Evolutionary conservation across 441 rosid genomes (phyloP), one percentile per base, ranked within the genome.

Genomic region (Adansonia rubrostipa): DNA sequence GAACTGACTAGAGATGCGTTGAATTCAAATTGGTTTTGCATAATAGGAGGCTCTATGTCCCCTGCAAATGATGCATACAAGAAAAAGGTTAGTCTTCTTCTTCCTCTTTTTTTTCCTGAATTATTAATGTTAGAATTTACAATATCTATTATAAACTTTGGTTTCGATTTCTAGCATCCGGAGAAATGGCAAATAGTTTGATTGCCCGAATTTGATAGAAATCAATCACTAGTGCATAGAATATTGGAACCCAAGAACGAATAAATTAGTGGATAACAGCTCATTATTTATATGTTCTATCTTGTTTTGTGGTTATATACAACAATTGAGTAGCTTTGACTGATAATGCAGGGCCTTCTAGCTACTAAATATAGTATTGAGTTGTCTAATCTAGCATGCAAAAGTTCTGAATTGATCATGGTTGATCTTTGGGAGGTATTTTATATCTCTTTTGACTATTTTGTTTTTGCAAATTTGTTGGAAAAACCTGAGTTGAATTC

Each of bases 351-450:
- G 99, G 93, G 91, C n/a, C 97, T 96, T 45, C 57, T 88, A 75
- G 82, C 95, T 42, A 92, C 92, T 68, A 87, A 86, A 48, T 94
- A 96, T 84, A 92, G 93, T 40, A 47, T 88, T 62, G 71, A 19
- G 66, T 86, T 96, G 94, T 96, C 98, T 83, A 83, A 86, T 51
- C 86, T 92, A 60, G 91, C 98, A 45, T 92, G 98, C 73, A 81
- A 85, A 80, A 90, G 89, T 87, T 94, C 98, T 36, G 88, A 92
- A 58, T 90, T 93, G 76, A 70, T 96, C 67, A 96, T 92, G 99
- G 97, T 94, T 71, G 98, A 96, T 90, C 89, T 96, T 3, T 96
- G 99, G 99, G 98, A 96, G 98, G 99, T 95, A 84, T 11, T 62
- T 78, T 63, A 70, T 62, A 40, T 77, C 33, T 15, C 17, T 1